Evolutionary conservation across 2,329 filamentous ascomycete species (phyloP).

Genomic region (Fusarium subtropicale): DNA sequence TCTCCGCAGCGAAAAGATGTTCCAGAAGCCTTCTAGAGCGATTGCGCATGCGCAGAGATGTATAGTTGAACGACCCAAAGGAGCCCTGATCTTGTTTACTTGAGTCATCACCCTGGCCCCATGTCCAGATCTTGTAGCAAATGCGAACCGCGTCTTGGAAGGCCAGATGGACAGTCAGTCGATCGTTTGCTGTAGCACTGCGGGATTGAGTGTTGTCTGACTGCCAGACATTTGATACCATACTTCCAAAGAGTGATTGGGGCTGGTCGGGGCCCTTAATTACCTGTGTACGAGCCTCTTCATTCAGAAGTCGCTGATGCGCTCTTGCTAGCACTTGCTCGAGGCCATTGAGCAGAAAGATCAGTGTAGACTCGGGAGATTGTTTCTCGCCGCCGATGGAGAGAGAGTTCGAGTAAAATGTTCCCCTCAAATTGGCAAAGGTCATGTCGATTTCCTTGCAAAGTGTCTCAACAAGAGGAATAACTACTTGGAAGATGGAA

Average conservation of each 20-base stretch:
- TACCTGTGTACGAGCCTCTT: slow-evolving; percentile 76
- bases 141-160: slow-evolving; percentile 96
- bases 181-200: slow-evolving; percentile 89
- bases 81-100: slow-evolving; percentile 72
- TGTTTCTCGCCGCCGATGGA: slow-evolving; percentile 42
- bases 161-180: slow-evolving; percentile 92
- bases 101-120: slow-evolving; percentile 76
- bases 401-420: slow-evolving; percentile 61
- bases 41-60: slow-evolving; percentile 90
- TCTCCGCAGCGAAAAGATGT: slow-evolving; percentile 91
- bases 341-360: slow-evolving; percentile 90
- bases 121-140: slow-evolving; percentile 95
- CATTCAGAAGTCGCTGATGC: slow-evolving; percentile 82
- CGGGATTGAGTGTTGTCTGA: slow-evolving; percentile 81
- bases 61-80: slow-evolving; percentile 87
- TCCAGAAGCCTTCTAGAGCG: slow-evolving; percentile 88
- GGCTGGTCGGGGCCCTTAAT: slow-evolving; percentile 84
- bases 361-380: slow-evolving; percentile 76
- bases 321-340: slow-evolving; percentile 90
- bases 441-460: slow-evolving; percentile 80
- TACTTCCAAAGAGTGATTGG: slow-evolving; percentile 91
- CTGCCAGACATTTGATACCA: slow-evolving; percentile 91
- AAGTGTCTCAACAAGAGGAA: slow-evolving; percentile 90
- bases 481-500: slow-evolving; percentile 87
- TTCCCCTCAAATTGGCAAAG: slow-evolving; percentile 76